Conservation (phyloP, 73 alveolate genomes). For the Stentor roeselii region DNA sequence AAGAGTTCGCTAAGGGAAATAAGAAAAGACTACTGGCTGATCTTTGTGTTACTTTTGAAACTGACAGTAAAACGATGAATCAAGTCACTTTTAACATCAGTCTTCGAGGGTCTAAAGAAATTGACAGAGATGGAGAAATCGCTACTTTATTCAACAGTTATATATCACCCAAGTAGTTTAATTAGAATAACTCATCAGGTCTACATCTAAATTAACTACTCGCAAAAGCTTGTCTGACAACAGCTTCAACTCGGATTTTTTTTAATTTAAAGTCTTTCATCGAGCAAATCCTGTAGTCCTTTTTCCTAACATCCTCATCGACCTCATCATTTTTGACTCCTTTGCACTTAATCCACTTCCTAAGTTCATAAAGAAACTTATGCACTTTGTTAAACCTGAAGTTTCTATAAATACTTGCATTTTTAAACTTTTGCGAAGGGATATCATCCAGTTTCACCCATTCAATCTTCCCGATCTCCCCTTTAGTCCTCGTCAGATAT, state of each 20-base stretch:
- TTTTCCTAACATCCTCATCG: neutral
- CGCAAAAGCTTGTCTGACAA: neutral
- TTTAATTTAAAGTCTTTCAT: neutral
- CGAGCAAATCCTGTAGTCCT: neutral
- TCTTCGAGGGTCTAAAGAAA: neutral
- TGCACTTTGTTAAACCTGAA: slow-evolving; percentile 6
- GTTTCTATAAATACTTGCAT: slow-evolving; percentile 17
- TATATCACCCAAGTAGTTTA: no score
- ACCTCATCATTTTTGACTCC: neutral
- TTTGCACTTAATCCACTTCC: slow-evolving; percentile 18
- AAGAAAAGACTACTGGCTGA: neutral
- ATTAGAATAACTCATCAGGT: no score
- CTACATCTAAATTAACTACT: no score
- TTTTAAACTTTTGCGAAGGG: slow-evolving; percentile 15
- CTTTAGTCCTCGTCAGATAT: slow-evolving; percentile 47
- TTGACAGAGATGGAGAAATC: neutral
- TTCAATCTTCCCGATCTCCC: slow-evolving; percentile 51
- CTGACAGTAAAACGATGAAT: neutral
- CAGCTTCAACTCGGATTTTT: neutral
- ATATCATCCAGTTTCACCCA: slow-evolving; percentile 58
- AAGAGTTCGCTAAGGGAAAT: neutral
- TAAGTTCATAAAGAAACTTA: neutral
- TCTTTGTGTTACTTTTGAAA: neutral
- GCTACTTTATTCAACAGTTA: neutral
- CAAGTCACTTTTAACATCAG: neutral